Base-by-base conservation (phyloP, 1,284 basidiomycete species). In the Sparassis latifolia region DNA sequence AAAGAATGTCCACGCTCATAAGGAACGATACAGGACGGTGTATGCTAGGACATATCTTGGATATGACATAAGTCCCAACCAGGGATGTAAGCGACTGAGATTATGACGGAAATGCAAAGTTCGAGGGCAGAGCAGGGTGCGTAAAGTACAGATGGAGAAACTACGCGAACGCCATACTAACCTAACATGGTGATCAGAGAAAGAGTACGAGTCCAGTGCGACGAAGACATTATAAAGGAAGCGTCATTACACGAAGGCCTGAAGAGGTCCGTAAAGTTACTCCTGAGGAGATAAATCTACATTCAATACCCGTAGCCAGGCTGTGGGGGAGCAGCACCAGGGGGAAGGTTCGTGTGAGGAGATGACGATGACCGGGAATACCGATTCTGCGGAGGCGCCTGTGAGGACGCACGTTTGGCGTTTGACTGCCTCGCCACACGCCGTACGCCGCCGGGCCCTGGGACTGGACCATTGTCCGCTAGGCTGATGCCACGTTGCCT, bases 381-480 rank as follows among this genome's bases (percentile, higher is more conserved):
- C 44, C 86, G 72, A 60, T 88, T 88, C 67, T 78, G 80, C 40
- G 70, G 78, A 51, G 60, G 75, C 10, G 70, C 69, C 61, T 86
- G 84, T 38, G 83, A 82, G 35, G 77, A 73, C 6, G 82, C 75
- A 40, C 84, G 71, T 49, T 69, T 64, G 28, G 55, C 57, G 7
- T 20, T 20, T 71, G 70, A 62, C 39, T 75, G 78, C 58, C 85
- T 72, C 45, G 84, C 75, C 27, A 90, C 83, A 50, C 88, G 71
- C 38, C 88, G 77, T 12, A 89, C 88, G 39, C 82, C 85, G 3
- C 89, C 84, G 4, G 84, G 80, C 32, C 79, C 79, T 44, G 86
- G 82, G 2, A 92, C 87, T 44, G 88, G 89, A 10, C 92, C 92
- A 56, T 78, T 74, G 60, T 94, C 92, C 45, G 79, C 79, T 52